Percentiles rank a stretch among this genome's conserved stretches.
phyloP scores from a whole-genome alignment of 2,329 filamentous ascomycete species.

The Plenodomus tracheiphilus region DNA sequence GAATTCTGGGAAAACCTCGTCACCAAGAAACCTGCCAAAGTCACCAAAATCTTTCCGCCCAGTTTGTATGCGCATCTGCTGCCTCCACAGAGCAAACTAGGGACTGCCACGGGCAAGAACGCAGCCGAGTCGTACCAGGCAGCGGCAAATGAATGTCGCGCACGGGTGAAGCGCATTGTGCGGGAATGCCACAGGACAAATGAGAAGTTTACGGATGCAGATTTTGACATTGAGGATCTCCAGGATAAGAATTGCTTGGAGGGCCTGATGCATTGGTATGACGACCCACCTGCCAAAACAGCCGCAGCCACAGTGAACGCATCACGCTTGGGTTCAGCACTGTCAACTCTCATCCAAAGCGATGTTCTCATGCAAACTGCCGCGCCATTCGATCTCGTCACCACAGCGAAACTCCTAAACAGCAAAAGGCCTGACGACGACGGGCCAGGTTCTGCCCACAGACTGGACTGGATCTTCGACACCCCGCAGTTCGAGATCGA shows the following conservation, averaged over 20 bases:
- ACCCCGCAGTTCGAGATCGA: slow-evolving; percentile 75
- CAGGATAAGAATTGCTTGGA: slow-evolving; percentile 48
- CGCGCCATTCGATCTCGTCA: slow-evolving; percentile 20
- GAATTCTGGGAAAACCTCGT: slow-evolving; percentile 72
- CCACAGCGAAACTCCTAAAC: slow-evolving; percentile 66
- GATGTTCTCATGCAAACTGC: slow-evolving; percentile 24
- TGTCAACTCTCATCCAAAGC: slow-evolving; percentile 28
- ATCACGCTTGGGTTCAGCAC: slow-evolving; percentile 20
- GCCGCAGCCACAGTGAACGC: slow-evolving; percentile 14
- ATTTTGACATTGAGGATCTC: slow-evolving; percentile 81
- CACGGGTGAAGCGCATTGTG: slow-evolving; percentile 59
- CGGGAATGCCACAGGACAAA: slow-evolving; percentile 73
- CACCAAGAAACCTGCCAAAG: slow-evolving; percentile 71
- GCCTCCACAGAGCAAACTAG: slow-evolving; percentile 41
- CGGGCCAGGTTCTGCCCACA: slow-evolving; percentile 31
- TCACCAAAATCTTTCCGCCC: slow-evolving; percentile 69
- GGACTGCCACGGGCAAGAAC: slow-evolving; percentile 62
- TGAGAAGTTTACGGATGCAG: slow-evolving; percentile 79
- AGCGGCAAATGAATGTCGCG: slow-evolving; percentile 68
- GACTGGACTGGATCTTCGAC: slow-evolving; percentile 72
- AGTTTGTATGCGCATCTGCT: slow-evolving; percentile 61
- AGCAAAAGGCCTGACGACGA: slow-evolving; percentile 19
- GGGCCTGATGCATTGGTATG: slow-evolving; percentile 48
- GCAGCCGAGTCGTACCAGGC: slow-evolving; percentile 71
- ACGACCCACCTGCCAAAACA: slow-evolving; percentile 55